A percentile compares a stretch with the other conserved stretches of the same genome.
These are phyloP conservation scores for Xanthoconium purpureum DNA, from an alignment of 768 basidiomycete genomes.

Conservation along the genomic window DNA sequence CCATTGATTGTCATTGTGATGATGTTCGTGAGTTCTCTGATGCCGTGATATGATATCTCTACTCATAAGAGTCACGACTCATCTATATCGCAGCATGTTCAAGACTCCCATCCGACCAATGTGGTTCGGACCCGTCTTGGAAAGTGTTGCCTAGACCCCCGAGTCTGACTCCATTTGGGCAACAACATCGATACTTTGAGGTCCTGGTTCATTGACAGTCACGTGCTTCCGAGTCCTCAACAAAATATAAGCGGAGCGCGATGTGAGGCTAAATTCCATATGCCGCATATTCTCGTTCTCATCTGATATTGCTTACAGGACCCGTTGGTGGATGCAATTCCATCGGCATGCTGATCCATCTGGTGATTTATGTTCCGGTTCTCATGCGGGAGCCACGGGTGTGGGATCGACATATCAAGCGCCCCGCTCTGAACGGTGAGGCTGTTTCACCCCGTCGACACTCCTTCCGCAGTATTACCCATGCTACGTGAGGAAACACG, in stretches of 20 bases:
- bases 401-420: background rate
- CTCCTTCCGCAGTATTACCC: background rate
- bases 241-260: background rate
- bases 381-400: too few relatives aligned
- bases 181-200: background rate
- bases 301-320: background rate
- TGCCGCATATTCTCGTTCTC: background rate
- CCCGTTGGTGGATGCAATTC: background rate
- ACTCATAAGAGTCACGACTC: too few relatives aligned
- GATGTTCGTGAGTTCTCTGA: too few relatives aligned
- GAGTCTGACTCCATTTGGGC: slow-evolving; percentile 1
- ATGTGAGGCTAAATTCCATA: background rate
- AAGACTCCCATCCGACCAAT: too few relatives aligned
- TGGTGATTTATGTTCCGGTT: background rate
- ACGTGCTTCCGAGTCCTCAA: too few relatives aligned
- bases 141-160: too few relatives aligned
- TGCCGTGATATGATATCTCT: too few relatives aligned
- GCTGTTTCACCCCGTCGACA: background rate
- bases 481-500: too few relatives aligned
- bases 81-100: too few relatives aligned
- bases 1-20: too few relatives aligned
- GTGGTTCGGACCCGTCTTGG: too few relatives aligned
- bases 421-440: background rate
- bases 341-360: background rate
- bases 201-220: background rate